A percentile compares a stretch with the other conserved stretches of the same genome.
Evolutionary conservation across 163 green algal species (phyloP).

Genomic region (Smithsoniella earleae): DNA sequence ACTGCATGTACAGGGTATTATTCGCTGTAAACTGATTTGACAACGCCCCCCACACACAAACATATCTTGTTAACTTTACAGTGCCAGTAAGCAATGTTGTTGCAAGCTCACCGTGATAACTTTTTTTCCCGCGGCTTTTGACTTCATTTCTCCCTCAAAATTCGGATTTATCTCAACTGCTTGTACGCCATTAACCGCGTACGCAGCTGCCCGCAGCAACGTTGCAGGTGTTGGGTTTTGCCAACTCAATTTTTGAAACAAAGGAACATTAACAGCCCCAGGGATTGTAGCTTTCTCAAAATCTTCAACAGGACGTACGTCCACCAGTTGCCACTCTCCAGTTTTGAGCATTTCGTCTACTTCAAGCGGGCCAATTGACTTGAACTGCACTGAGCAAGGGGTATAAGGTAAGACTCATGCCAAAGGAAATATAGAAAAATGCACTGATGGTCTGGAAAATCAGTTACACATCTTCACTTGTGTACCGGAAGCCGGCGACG

Average conservation of each 20-base stretch:
- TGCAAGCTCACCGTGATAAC: conserved; percentile 1
- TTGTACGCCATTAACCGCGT: conserved; percentile 54
- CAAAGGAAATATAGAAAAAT: too few species aligned
- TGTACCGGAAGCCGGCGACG: too few species aligned
- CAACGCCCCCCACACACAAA: not conserved
- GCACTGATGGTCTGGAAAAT: too few species aligned
- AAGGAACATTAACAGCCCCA: conserved; percentile 48
- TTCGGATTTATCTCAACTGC: conserved; percentile 48
- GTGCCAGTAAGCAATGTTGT: not conserved
- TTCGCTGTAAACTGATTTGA: too few species aligned
- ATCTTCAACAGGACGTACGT: conserved; percentile 47
- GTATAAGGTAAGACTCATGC: too few species aligned
- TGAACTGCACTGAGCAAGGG: conserved; percentile 11
- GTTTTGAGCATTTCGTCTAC: conserved; percentile 36
- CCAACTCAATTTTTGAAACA: conserved; percentile 51
- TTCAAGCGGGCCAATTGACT: conserved; percentile 34
- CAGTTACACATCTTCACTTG: too few species aligned
- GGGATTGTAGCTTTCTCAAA: conserved; percentile 43
- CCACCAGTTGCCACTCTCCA: conserved; percentile 50
- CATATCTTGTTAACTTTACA: not conserved
- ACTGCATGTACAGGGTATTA: too few species aligned
- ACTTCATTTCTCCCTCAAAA: conserved; percentile 35
- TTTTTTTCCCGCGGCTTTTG: conserved; percentile 37
- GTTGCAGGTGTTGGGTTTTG: conserved; percentile 12
- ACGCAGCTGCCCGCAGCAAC: conserved; percentile 32